Evolutionary conservation across 2,329 filamentous ascomycete species (phyloP).

Genomic region (Dothideomycetidae sp.): DNA sequence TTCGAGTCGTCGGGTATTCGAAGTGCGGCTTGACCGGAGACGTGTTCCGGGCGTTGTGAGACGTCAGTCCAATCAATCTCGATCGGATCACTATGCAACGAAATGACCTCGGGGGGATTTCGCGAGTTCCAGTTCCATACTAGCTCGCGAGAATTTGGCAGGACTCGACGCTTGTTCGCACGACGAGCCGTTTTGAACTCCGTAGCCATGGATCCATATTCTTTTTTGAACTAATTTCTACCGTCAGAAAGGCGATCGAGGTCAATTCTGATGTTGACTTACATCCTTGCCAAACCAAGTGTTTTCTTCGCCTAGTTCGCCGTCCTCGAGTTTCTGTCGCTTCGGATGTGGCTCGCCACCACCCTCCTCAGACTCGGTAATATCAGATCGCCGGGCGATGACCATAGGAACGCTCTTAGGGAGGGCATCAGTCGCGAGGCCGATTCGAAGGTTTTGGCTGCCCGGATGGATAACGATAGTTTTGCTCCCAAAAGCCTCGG

Average conservation of each 20-base stretch:
- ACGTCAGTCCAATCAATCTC: conserved; percentile 94
- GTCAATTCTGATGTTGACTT: conserved; percentile 17
- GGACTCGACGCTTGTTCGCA: conserved; percentile 79
- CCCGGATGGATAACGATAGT: conserved; percentile 91
- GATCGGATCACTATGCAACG: conserved; percentile 85
- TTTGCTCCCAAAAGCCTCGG: conserved; percentile 64
- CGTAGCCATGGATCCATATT: conserved; percentile 67
- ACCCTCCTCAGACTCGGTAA: conserved; percentile 72
- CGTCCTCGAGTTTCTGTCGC: conserved; percentile 44
- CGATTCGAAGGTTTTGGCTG: conserved; percentile 88
- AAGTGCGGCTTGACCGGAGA: conserved; percentile 68
- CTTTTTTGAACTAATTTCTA: conserved; percentile 38
- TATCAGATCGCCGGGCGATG: conserved; percentile 62
- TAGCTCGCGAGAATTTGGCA: conserved; percentile 94
- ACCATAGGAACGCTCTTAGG: conserved; percentile 92
- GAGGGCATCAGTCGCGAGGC: conserved; percentile 86
- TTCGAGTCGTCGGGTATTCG: conserved; percentile 79
- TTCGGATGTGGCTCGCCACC: conserved; percentile 66
- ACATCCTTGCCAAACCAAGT: conserved; percentile 78
- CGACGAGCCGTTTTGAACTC: conserved; percentile 87
- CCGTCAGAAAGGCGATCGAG: neutral
- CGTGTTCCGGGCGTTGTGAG: conserved; percentile 54
- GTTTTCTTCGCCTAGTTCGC: conserved; percentile 51
- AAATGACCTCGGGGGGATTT: conserved; percentile 70
- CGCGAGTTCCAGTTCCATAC: conserved; percentile 89